Evolutionary conservation across 164 flowering plant genomes (phyloP).

Genomic region (Berberis vulgaris): DNA sequence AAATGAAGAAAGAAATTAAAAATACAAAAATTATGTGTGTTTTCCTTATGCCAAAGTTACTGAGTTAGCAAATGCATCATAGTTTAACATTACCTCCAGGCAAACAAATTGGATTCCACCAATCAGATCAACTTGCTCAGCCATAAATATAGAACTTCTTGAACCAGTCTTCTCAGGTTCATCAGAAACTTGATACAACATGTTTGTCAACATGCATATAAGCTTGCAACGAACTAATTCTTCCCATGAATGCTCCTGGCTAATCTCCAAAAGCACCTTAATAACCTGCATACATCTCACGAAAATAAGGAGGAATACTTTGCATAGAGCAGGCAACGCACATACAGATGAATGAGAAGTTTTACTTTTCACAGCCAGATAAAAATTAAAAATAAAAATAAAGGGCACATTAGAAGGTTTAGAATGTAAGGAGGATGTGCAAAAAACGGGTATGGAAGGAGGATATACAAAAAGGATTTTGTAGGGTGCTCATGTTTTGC

Average conservation of each 20-base stretch:
- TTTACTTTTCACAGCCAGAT: neutral
- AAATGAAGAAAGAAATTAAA: no score
- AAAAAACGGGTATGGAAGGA: no score
- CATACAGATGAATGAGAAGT: neutral
- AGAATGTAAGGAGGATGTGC: no score
- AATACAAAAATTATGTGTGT: no score
- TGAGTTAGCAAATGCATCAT: no score
- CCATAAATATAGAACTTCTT: constrained; percentile 39
- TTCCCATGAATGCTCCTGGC: constrained; percentile 87
- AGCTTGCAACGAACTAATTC: constrained; percentile 87
- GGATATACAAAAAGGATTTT: no score
- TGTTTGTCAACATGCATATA: constrained; percentile 77
- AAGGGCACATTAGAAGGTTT: no score
- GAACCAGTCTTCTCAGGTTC: constrained; percentile 26
- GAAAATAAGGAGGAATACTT: neutral
- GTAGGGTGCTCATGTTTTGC: no score
- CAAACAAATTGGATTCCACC: constrained; percentile 91
- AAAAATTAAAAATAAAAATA: no score
- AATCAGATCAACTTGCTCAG: constrained; percentile 71
- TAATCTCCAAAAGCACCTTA: constrained; percentile 57
- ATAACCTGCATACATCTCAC: constrained; percentile 53
- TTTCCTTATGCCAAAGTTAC: no score
- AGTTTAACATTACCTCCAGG: constrained; percentile 51
- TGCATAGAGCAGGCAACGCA: neutral
- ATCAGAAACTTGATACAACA: constrained; percentile 71